Evolutionary conservation across 306 rosid species (phyloP), one percentile per base, ranked within the genome.

Genomic region (Albizia julibrissin): DNA sequence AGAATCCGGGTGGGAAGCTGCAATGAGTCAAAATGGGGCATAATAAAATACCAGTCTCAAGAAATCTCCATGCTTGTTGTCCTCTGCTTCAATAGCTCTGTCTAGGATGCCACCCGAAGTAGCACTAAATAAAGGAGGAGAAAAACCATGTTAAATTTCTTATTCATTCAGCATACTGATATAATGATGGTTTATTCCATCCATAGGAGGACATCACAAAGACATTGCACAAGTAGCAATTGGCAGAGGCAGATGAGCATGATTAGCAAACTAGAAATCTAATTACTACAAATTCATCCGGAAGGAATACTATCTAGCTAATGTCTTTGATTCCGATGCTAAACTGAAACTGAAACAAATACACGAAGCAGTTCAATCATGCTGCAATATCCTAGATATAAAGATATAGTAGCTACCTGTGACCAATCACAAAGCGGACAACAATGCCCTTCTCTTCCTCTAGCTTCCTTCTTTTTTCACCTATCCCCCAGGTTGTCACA

Each of bases 401-500:
- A n/a, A 74, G 76, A 71, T 66, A 4, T 31, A 49, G 83, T 34
- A 80, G 82, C 74, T 86, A 93, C 99, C 99, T 88, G 84, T 96
- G 99, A 76, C 99, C 99, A 74, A 96, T 96, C 85, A 91, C 97
- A 68, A 96, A 96, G 61, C 98, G 98, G 18, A 87, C 82, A 65
- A 96, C 87, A 74, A 93, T 92, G 77, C 99, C 99, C 91, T 96
- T 94, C 88, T 96, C 99, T 86, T 94, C 98, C 90, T 95, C 99
- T 27, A 94, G 92, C 90, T 83, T 94, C 94, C 86, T 96, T 83
- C 91, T 90, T 85, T 91, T 92, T 42, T 95, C 99, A 47, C 99
- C 99, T 95, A 58, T 84, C 86, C 74, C 81, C 79, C 81, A 87
- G 37, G 69, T 72, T 79, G 81, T 74, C 80, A 81, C 47, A 74